Base-by-base conservation (phyloP, 2,329 filamentous ascomycete species). In the Alternaria gaisen region DNA sequence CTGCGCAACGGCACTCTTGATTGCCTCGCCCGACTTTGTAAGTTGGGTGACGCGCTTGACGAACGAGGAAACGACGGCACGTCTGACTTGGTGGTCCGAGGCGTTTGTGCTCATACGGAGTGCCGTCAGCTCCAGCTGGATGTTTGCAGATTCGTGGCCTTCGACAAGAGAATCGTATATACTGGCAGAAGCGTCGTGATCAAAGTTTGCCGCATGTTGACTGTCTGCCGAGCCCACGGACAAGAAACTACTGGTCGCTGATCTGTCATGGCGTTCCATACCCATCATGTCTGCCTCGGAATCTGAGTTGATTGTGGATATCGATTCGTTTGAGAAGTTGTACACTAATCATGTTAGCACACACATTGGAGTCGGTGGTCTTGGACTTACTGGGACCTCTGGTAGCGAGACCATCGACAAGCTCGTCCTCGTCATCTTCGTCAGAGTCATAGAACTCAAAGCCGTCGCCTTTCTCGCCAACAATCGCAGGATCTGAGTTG, bases 81-180 rank as follows among this genome's bases (percentile, higher is more conserved):
- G 90, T 44, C 94, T 91, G 72, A 98, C 92, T 78, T 95, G 91
- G 66, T 90, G 86, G 73, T 97, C 94, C 1, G 93, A 94, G 3
- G 95, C 95, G 72, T 98, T 93, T 72, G 91, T 92, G 56, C 90
- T 91, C 78, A 99, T 92, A 11, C 94, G 90, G n/a, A 98, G 84
- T 47, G 93, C 92, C 83, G 94, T 97, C 64, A 99, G 91, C 77
- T 99, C 95, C 34, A 98, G 87, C 76, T 94, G 93, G 72, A 97
- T 94, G 65, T 97, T 95, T 75, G 96, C 92, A 11, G 88, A 87
- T 14, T 87, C 86, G 51, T 88, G 83, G 22, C 89, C 90, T 61
- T 88, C 86, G 53, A 91, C 90, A 42, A 98, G 84, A 24, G 93
- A 91, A 72, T 97, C 94, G 63, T 94, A 86, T n/a, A 98, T 86